These are phyloP conservation scores for Cymbopogon flexuosus DNA, from an alignment of 202 grass and related monocot species.

Conservation along the genomic window DNA sequence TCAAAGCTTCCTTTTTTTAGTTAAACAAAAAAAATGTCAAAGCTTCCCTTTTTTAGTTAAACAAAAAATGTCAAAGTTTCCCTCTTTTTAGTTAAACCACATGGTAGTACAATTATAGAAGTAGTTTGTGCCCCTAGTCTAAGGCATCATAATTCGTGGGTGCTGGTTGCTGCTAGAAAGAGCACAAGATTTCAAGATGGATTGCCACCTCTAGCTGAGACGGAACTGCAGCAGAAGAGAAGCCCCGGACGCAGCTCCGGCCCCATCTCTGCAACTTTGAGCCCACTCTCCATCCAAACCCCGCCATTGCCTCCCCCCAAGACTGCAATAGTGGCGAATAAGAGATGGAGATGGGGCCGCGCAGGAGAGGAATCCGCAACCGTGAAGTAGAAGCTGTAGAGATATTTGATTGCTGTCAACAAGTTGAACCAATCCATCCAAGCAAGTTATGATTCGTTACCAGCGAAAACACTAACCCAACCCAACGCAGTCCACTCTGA, in stretches of 20 bases:
- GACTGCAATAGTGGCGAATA: background rate
- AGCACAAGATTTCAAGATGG: background rate
- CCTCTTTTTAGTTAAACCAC: background rate
- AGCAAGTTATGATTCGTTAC: background rate
- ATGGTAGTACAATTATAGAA: background rate
- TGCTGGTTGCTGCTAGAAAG: background rate
- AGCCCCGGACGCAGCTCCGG: constrained; percentile 35
- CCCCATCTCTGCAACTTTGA: constrained; percentile 26
- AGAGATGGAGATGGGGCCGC: no score
- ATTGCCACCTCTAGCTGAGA: constrained; percentile 51
- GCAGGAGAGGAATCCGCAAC: background rate
- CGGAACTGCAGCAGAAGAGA: constrained; percentile 51
- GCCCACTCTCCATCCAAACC: constrained; percentile 21
- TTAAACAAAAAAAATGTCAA: background rate
- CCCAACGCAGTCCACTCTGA: background rate
- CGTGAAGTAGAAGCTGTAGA: no score
- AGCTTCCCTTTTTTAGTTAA: no score
- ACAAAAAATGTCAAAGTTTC: background rate
- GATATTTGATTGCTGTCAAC: background rate
- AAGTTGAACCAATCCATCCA: background rate
- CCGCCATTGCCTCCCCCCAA: constrained; percentile 19
- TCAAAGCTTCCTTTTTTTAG: background rate
- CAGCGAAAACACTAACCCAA: background rate
- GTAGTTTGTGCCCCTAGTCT: no score
- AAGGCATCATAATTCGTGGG: background rate